These are phyloP conservation scores for Malus hybrid DNA, from an alignment of 331 rosid species.

Conservation along the genomic window DNA sequence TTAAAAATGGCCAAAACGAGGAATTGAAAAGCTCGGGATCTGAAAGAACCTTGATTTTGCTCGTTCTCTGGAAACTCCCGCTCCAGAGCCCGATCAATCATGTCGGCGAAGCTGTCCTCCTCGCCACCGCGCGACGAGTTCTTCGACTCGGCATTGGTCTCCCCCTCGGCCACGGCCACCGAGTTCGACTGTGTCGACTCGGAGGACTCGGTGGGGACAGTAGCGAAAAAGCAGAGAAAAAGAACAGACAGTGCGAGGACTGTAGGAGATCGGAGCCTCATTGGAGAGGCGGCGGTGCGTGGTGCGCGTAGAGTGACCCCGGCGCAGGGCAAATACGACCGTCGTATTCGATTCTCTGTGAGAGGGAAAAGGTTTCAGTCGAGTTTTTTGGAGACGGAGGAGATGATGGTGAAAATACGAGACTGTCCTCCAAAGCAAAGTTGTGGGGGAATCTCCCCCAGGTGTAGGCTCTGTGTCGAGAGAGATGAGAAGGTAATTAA, in stretches of 20 bases:
- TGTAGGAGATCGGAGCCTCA: constrained; percentile 50
- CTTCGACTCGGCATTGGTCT: constrained; percentile 31
- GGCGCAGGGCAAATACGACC: background rate
- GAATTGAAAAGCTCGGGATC: constrained; percentile 23
- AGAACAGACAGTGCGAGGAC: constrained; percentile 31
- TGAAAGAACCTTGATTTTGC: constrained; percentile 60
- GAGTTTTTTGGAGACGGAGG: background rate
- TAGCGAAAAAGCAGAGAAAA: constrained; percentile 12
- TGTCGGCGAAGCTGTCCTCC: constrained; percentile 70
- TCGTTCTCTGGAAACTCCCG: constrained; percentile 84
- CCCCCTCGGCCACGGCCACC: constrained; percentile 16
- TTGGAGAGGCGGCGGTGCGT: constrained; percentile 26
- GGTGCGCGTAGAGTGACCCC: background rate
- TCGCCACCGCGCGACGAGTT: constrained; percentile 63
- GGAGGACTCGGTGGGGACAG: constrained; percentile 15
- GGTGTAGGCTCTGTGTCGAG: background rate
- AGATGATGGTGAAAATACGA: background rate
- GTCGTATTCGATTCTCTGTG: background rate
- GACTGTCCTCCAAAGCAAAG: background rate
- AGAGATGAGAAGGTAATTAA: background rate
- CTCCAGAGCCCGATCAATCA: constrained; percentile 91
- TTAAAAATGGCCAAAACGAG: constrained; percentile 8
- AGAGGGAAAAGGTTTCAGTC: background rate
- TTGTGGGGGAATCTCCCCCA: background rate
- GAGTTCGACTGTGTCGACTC: constrained; percentile 28